Percentiles rank a stretch among this genome's conserved stretches.
These are phyloP conservation scores for Plasmodium blacklocki DNA, from an alignment of 169 alveolate species.

Conservation along the genomic window DNA sequence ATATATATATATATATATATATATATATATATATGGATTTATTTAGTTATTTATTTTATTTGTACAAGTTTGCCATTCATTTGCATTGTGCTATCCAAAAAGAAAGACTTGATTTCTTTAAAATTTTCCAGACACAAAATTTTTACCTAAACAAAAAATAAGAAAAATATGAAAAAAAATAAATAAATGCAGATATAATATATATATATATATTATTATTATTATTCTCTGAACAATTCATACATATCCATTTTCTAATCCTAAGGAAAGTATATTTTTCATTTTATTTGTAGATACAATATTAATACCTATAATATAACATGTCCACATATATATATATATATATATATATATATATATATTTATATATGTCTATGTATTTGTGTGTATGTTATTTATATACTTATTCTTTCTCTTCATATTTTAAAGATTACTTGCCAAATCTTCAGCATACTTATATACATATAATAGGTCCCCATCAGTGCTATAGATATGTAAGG, in stretches of 20 bases:
- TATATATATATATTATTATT: no score
- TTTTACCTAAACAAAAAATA: slow-evolving; percentile 12
- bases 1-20: background rate
- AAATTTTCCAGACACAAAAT: slow-evolving; percentile 15
- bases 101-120: slow-evolving; percentile 22
- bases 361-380: background rate
- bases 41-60: background rate
- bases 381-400: background rate
- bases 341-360: background rate
- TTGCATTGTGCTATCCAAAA: slow-evolving; percentile 11
- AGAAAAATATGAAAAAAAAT: no score
- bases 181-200: no score
- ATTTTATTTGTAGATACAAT: background rate
- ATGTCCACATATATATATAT: background rate
- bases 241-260: slow-evolving; percentile 40
- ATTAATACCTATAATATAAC: slow-evolving; percentile 20
- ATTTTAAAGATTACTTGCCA: slow-evolving; percentile 9
- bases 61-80: slow-evolving; percentile 36
- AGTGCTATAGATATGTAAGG: slow-evolving; percentile 22
- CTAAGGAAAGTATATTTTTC: slow-evolving; percentile 13
- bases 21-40: background rate
- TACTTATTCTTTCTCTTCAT: background rate
- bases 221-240: background rate
- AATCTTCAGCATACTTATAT: slow-evolving; percentile 4
- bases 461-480: slow-evolving; percentile 33